Evolutionary conservation across 1,139 yeast species (phyloP).

Genomic region (Kluyveromyces sp.): DNA sequence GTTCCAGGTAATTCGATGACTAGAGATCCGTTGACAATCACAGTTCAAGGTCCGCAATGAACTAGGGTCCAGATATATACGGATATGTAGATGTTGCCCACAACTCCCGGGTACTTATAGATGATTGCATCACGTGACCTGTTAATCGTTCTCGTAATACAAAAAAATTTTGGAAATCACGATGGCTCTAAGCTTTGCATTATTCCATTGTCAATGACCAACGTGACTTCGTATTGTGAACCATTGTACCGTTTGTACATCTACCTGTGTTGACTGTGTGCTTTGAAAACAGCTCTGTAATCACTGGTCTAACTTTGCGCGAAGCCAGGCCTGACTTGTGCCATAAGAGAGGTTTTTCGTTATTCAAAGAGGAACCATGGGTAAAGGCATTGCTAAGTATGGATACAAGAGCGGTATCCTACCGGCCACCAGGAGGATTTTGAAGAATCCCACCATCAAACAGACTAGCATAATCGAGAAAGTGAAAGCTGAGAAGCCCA

Average conservation of each 20-base stretch:
- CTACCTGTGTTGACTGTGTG: too few species aligned
- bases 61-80: background rate
- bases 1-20: slow-evolving; percentile 1
- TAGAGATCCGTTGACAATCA: slow-evolving; percentile 2
- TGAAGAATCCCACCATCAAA: slow-evolving; percentile 56
- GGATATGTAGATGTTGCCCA: too few species aligned
- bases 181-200: background rate
- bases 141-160: too few species aligned
- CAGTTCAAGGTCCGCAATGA: background rate
- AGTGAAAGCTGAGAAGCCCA: slow-evolving; percentile 43
- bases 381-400: slow-evolving; percentile 39
- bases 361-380: slow-evolving; percentile 35
- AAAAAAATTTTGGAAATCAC: background rate
- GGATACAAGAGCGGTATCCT: slow-evolving; percentile 70
- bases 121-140: background rate
- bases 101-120: too few species aligned
- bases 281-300: too few species aligned
- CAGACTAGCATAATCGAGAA: slow-evolving; percentile 39
- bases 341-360: too few species aligned
- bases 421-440: slow-evolving; percentile 67
- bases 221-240: too few species aligned
- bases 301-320: too few species aligned
- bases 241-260: too few species aligned
- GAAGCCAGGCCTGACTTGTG: too few species aligned
- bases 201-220: too few species aligned